phyloP scores from a whole-genome alignment of 805 yeast species.

The Candida golubevii region DNA sequence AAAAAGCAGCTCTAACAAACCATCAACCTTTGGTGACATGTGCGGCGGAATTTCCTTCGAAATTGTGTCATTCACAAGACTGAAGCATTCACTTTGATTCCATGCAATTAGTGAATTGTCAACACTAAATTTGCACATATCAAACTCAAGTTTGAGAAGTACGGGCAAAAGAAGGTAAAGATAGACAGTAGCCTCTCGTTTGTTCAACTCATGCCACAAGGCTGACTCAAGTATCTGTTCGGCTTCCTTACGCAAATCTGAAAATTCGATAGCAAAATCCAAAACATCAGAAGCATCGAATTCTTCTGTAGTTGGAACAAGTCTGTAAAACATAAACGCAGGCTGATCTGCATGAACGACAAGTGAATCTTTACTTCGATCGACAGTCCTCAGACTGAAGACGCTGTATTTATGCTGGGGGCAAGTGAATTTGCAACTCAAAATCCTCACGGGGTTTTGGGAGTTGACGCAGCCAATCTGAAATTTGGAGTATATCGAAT shows the following conservation, averaged over 20 bases:
- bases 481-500: conserved; percentile 60
- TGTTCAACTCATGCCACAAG: conserved; percentile 1
- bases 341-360: conserved; percentile 71
- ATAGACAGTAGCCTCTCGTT: conserved; percentile 17
- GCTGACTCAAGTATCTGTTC: conserved; percentile 12
- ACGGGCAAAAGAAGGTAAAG: conserved; percentile 16
- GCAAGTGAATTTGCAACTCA: conserved; percentile 38
- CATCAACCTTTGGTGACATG: conserved; percentile 11
- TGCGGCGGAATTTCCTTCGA: conserved; percentile 4
- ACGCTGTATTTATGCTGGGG: conserved; percentile 24
- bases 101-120: conserved; percentile 16
- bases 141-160: conserved; percentile 21
- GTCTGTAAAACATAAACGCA: conserved; percentile 54
- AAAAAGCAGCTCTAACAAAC: conserved; percentile 2
- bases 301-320: conserved; percentile 27
- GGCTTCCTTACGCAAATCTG: conserved; percentile 46
- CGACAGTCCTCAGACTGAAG: conserved; percentile 7
- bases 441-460: conserved; percentile 50
- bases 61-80: conserved; percentile 4
- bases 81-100: conserved; percentile 18
- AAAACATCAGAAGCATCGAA: conserved; percentile 32
- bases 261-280: conserved; percentile 41
- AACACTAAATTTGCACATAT: conserved; percentile 29
- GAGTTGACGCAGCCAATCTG: conserved; percentile 57
- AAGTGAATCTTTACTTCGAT: conserved; percentile 25